Conservation (phyloP, 148 eudicot species). For the Vaccinium vitisidaea region DNA sequence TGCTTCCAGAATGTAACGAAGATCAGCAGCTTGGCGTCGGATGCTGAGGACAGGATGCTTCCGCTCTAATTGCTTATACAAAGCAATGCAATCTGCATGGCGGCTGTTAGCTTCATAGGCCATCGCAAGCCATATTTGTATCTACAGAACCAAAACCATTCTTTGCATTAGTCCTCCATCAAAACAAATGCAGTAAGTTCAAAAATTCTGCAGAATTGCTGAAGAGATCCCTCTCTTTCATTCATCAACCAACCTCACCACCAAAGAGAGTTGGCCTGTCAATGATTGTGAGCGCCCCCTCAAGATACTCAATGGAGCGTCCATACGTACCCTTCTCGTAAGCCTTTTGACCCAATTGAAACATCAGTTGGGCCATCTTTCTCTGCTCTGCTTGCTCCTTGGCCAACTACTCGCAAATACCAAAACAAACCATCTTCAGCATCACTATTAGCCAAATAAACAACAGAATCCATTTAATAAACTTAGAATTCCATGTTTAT, state of each 20-base stretch:
- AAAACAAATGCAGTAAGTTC: not conserved
- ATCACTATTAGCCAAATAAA: not conserved
- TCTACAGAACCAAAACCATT: conserved; percentile 43
- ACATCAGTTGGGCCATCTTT: conserved; percentile 89
- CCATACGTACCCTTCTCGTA: conserved; percentile 93
- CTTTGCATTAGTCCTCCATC: conserved; percentile 13
- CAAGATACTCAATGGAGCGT: conserved; percentile 84
- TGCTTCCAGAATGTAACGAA: conserved; percentile 91
- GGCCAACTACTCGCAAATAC: conserved; percentile 57
- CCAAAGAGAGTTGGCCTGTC: conserved; percentile 85
- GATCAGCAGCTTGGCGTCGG: conserved; percentile 92
- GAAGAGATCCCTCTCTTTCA: conserved; percentile 7
- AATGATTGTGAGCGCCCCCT: conserved; percentile 93
- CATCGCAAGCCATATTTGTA: conserved; percentile 99
- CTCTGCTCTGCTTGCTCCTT: conserved; percentile 96
- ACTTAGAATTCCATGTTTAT: not conserved
- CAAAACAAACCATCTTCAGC: conserved; percentile 15
- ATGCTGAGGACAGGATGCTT: conserved; percentile 78
- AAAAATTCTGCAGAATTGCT: not conserved
- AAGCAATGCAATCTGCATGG: conserved; percentile 83
- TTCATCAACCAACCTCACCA: conserved; percentile 83
- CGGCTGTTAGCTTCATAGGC: conserved; percentile 93
- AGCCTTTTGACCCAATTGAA: conserved; percentile 96
- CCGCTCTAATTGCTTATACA: conserved; percentile 69
- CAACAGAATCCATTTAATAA: not conserved